Evolutionary conservation across 1,284 basidiomycete genomes (phyloP).

Genomic region (Rugiboletus extremiorientalis): DNA sequence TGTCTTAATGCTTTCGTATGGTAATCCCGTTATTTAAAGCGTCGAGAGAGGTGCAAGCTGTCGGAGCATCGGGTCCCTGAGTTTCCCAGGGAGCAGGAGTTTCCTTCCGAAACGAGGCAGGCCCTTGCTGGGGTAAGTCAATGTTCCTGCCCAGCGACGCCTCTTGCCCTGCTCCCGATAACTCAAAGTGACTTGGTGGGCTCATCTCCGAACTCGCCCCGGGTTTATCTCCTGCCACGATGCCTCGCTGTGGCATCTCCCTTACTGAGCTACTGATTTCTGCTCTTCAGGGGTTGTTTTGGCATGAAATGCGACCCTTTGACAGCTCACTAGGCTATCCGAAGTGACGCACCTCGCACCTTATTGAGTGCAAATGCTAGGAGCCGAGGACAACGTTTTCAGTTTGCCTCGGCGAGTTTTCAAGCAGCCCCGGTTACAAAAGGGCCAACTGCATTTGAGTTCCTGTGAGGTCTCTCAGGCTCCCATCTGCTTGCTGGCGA

Average conservation of each 20-base stretch:
- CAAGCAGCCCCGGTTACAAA: constrained; percentile 16
- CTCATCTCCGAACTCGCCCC: constrained; percentile 11
- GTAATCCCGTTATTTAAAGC: constrained; percentile 34
- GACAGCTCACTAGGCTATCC: constrained; percentile 3
- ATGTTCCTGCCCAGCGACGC: constrained; percentile 2
- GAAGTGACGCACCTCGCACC: constrained; percentile 17
- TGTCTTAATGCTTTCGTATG: constrained; percentile 40
- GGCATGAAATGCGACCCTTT: background rate
- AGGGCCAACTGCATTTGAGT: constrained; percentile 4
- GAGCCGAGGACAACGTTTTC: constrained; percentile 14
- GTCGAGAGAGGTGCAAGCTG: constrained; percentile 2
- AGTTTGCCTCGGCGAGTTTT: constrained; percentile 6
- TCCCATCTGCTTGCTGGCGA: background rate
- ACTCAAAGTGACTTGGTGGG: background rate
- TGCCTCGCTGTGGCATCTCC: constrained; percentile 9
- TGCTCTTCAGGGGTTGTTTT: constrained; percentile 6
- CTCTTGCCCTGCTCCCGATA: constrained; percentile 3
- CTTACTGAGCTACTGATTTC: constrained; percentile 7
- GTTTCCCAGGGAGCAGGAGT: constrained; percentile 15
- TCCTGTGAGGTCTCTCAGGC: background rate
- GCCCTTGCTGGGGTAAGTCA: constrained; percentile 16
- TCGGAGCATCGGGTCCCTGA: constrained; percentile 9
- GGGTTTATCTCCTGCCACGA: constrained; percentile 9
- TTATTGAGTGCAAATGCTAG: constrained; percentile 14
- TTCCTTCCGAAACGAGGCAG: background rate